Percentiles rank a stretch among this genome's conserved stretches.
These are phyloP conservation scores for Penicillium ochrochloron DNA, from an alignment of 495 filamentous ascomycete genomes.

Conservation along the genomic window DNA sequence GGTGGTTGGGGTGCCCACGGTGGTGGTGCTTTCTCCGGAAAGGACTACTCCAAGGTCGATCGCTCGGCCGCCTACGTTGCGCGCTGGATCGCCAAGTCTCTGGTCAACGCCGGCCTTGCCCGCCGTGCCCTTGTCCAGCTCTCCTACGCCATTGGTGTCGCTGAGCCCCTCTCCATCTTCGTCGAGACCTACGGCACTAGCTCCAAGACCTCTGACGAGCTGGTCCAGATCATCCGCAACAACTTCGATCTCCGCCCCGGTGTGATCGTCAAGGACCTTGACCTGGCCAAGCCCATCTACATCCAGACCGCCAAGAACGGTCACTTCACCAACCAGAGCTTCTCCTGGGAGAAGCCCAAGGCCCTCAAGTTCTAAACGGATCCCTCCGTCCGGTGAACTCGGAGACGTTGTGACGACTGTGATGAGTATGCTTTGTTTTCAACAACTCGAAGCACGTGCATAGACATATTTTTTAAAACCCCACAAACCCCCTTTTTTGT, in stretches of 20 bases:
- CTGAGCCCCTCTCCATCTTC: slow-evolving; percentile 91
- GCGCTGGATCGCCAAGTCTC: slow-evolving; percentile 98
- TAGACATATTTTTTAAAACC: slow-evolving; percentile 44
- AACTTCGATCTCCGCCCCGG: slow-evolving; percentile 98
- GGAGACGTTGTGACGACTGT: slow-evolving; percentile 51
- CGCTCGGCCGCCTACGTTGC: slow-evolving; percentile 96
- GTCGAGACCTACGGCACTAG: slow-evolving; percentile 68
- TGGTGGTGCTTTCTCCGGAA: slow-evolving; percentile 99
- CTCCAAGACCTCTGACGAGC: slow-evolving; percentile 80
- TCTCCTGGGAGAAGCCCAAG: slow-evolving; percentile 99
- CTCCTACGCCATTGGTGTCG: slow-evolving; percentile 98
- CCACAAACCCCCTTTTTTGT: slow-evolving; percentile 19
- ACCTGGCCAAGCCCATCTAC: slow-evolving; percentile 96
- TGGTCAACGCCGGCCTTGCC: slow-evolving; percentile 84
- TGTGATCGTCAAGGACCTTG: slow-evolving; percentile 97
- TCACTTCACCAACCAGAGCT: slow-evolving; percentile 98
- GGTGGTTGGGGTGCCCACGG: slow-evolving; percentile 99
- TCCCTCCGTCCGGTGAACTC: slow-evolving; percentile 24
- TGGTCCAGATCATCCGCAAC: slow-evolving; percentile 88
- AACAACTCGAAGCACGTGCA: slow-evolving; percentile 62
- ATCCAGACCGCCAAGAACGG: slow-evolving; percentile 98
- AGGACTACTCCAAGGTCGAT: slow-evolving; percentile 99
- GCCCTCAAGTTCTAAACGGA: slow-evolving; percentile 76
- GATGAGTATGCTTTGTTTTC: slow-evolving; percentile 65
- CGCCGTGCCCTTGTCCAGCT: slow-evolving; percentile 95